Evolutionary conservation across 129 eudicot genomes (phyloP).

Genomic region (Flaveria sonorensis): DNA sequence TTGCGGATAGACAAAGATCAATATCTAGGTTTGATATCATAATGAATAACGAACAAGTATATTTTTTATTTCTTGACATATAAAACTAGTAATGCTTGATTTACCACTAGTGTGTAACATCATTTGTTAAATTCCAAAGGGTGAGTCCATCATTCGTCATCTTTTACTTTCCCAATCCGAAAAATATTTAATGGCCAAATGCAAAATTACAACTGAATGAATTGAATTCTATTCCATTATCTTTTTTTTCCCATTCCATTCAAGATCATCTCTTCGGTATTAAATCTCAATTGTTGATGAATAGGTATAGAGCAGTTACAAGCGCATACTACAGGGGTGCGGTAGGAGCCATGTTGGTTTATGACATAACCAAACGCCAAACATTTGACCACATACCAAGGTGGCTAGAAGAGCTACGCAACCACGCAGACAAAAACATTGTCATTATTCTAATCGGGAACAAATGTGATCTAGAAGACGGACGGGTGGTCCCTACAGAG

Average conservation of each 20-base stretch:
- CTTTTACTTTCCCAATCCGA: not conserved
- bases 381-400: constrained; percentile 77
- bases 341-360: constrained; percentile 70
- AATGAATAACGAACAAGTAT: no score
- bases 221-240: not conserved
- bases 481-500: constrained; percentile 72
- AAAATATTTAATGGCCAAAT: not conserved
- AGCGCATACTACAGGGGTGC: constrained; percentile 81
- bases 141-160: no score
- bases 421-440: constrained; percentile 73
- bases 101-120: no score
- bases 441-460: constrained; percentile 69
- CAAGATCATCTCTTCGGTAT: not conserved
- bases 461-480: constrained; percentile 66
- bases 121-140: no score
- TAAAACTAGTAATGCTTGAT: no score
- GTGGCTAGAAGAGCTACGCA: constrained; percentile 72
- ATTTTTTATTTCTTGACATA: no score
- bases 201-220: not conserved
- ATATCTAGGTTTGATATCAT: not conserved
- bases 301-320: constrained; percentile 76
- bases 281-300: constrained; percentile 6
- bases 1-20: not conserved
- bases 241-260: not conserved
- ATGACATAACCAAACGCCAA: constrained; percentile 72